Evolutionary conservation across 257 asterid species (phyloP).

Genomic region (Solanum paucissectum): DNA sequence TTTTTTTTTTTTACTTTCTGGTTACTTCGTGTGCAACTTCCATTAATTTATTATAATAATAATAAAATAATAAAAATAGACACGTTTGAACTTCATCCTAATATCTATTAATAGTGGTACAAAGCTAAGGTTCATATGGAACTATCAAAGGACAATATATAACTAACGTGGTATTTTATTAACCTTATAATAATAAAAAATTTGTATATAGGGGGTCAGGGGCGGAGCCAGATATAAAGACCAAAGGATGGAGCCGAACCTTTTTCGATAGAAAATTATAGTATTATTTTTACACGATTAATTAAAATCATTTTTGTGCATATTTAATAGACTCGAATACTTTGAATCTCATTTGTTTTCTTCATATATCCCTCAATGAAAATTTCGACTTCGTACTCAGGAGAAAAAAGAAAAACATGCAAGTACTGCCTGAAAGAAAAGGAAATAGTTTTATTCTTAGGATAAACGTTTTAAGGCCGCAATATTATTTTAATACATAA

Average conservation of each 20-base stretch:
- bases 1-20: not conserved
- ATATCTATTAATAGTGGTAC: not conserved
- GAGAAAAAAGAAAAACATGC: not conserved
- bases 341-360: too few relatives aligned
- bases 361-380: too few relatives aligned
- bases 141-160: not conserved
- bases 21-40: not conserved
- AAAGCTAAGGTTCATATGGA: not conserved
- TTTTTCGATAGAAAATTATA: too few relatives aligned
- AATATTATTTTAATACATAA: not conserved
- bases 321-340: too few relatives aligned
- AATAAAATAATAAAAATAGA: not conserved
- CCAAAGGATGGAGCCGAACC: too few relatives aligned
- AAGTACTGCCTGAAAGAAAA: not conserved
- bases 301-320: too few relatives aligned
- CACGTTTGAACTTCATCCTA: not conserved
- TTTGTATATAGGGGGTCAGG: not conserved
- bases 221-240: not conserved
- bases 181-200: not conserved
- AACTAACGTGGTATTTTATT: not conserved
- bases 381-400: rapidly evolving
- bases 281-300: too few relatives aligned
- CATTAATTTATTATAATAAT: not conserved
- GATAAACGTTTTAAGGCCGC: not conserved
- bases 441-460: not conserved